These are phyloP conservation scores for Geoglossum glabrum DNA, from an alignment of 495 filamentous ascomycete species.

Conservation along the genomic window DNA sequence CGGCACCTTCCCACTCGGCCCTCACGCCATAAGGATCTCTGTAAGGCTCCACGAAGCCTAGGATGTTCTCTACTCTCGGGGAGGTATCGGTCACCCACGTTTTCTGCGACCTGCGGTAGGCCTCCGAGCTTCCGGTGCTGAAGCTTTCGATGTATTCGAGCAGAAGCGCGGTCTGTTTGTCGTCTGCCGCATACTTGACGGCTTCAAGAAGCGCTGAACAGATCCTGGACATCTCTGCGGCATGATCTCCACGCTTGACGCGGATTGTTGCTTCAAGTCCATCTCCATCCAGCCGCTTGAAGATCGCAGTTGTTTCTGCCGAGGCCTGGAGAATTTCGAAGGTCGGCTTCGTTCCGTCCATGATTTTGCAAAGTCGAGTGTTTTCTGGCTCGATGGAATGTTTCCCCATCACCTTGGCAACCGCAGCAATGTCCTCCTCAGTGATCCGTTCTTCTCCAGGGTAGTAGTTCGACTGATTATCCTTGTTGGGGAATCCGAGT, in stretches of 20 bases:
- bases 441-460: constrained; percentile 72
- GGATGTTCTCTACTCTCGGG: constrained; percentile 77
- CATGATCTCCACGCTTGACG: constrained; percentile 70
- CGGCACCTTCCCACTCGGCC: constrained; percentile 92
- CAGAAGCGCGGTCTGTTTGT: constrained; percentile 71
- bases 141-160: constrained; percentile 71
- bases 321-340: constrained; percentile 80
- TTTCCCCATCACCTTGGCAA: constrained; percentile 56
- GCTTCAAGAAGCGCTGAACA: constrained; percentile 14
- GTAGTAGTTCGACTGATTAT: constrained; percentile 80
- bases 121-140: constrained; percentile 59
- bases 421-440: constrained; percentile 56
- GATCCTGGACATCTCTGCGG: constrained; percentile 26
- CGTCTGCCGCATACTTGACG: constrained; percentile 57
- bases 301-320: constrained; percentile 19
- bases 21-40: constrained; percentile 81
- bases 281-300: constrained; percentile 35
- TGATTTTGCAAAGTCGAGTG: constrained; percentile 53
- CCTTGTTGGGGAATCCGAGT: constrained; percentile 35
- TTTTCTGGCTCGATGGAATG: constrained; percentile 68
- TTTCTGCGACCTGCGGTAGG: constrained; percentile 79
- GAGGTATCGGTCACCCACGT: constrained; percentile 86
- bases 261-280: constrained; percentile 33
- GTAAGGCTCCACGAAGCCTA: constrained; percentile 94
- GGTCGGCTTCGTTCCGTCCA: constrained; percentile 32